Evolutionary conservation across 78 protist species (phyloP).

Genomic region (Dictyostelium discoideum): dicty_2.7 NC_007088.5:983001-983500

Average conservation of each 20-base stretch:
- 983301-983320: not conserved
- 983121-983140: not conserved
- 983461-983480: not conserved
- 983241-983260: not conserved
- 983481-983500: not conserved
- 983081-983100: not conserved
- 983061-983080: not conserved
- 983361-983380: not conserved
- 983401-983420: not conserved
- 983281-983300: not conserved
- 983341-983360: not conserved
- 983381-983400: slow-evolving; percentile 1
- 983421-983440: not conserved
- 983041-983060: not conserved
- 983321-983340: not conserved
- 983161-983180: slow-evolving; percentile 1
- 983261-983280: not conserved
- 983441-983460: slow-evolving; percentile 2
- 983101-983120: not conserved
- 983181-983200: not conserved
- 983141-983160: not conserved
- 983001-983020: slow-evolving; percentile 15
- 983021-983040: slow-evolving; percentile 2
- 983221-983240: not conserved
- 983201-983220: not conserved